Evolutionary conservation across 2,329 filamentous ascomycete genomes (phyloP).

Genomic region (Cladophialophora carrionii): DNA sequence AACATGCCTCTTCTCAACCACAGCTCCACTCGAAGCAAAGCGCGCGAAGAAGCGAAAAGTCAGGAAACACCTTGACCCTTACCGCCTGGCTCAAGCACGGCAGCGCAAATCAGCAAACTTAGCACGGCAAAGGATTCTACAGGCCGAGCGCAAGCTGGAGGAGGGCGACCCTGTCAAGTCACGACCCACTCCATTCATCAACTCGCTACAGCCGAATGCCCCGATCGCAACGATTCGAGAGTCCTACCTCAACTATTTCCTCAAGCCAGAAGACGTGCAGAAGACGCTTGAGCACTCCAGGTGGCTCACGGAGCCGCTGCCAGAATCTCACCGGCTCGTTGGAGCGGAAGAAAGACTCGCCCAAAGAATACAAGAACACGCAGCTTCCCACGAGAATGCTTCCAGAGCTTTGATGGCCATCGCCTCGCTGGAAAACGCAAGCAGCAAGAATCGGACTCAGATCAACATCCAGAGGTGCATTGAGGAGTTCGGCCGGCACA

Average conservation of each 20-base stretch:
- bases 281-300: conserved; percentile 69
- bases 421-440: conserved; percentile 74
- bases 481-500: conserved; percentile 85
- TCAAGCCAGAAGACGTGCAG: conserved; percentile 69
- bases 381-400: conserved; percentile 68
- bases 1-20: conserved; percentile 50
- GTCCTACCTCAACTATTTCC: conserved; percentile 71
- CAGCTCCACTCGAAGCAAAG: conserved; percentile 52
- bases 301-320: conserved; percentile 57
- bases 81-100: conserved; percentile 76
- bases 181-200: conserved; percentile 76
- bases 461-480: conserved; percentile 85
- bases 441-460: conserved; percentile 74
- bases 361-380: conserved; percentile 35
- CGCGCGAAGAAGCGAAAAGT: conserved; percentile 33
- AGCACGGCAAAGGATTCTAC: conserved; percentile 71
- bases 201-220: conserved; percentile 64
- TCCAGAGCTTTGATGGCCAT: conserved; percentile 78
- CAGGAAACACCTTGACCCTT: conserved; percentile 64
- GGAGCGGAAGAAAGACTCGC: conserved; percentile 50
- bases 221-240: conserved; percentile 35
- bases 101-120: conserved; percentile 84
- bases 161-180: conserved; percentile 81
- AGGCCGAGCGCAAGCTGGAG: conserved; percentile 64
- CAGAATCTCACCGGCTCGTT: conserved; percentile 20